These are phyloP conservation scores for Dissoconium aciculare DNA, from an alignment of 2,329 filamentous ascomycete species.

Conservation along the genomic window DNA sequence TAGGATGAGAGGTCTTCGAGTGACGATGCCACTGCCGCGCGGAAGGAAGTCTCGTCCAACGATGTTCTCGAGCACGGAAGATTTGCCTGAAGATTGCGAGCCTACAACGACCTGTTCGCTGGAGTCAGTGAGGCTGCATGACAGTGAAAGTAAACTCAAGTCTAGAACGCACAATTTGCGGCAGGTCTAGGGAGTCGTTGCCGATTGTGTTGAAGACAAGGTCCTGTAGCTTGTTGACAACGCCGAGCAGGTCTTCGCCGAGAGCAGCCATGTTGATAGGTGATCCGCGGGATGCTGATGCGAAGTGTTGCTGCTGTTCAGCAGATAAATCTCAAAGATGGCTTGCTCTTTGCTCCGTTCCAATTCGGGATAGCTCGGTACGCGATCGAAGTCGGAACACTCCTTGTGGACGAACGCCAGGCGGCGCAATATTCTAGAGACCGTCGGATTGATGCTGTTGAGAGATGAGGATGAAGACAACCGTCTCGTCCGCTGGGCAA, in stretches of 20 bases:
- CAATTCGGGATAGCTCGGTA: too few relatives aligned
- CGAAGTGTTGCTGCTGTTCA: not conserved
- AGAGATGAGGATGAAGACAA: too few relatives aligned
- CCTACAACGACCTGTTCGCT: slow-evolving; percentile 78
- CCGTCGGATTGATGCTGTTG: too few relatives aligned
- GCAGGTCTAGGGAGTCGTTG: slow-evolving; percentile 91
- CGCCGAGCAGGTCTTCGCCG: slow-evolving; percentile 85
- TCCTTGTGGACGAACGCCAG: too few relatives aligned
- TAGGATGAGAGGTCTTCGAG: slow-evolving; percentile 80
- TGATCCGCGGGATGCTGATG: too few relatives aligned
- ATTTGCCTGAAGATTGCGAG: slow-evolving; percentile 96
- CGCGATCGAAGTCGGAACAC: too few relatives aligned
- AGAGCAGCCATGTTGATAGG: slow-evolving; percentile 70
- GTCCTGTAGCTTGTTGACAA: slow-evolving; percentile 97
- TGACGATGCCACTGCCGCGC: slow-evolving; percentile 92
- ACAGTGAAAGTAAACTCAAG: not conserved
- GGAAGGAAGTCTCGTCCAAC: slow-evolving; percentile 95
- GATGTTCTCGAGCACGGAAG: slow-evolving; percentile 95
- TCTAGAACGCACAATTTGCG: slow-evolving; percentile 69
- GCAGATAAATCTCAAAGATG: not conserved
- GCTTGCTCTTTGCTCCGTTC: not conserved
- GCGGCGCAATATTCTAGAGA: too few relatives aligned
- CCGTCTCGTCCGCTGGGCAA: too few relatives aligned
- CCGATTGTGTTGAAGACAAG: slow-evolving; percentile 99
- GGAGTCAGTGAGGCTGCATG: slow-evolving; percentile 11